Evolutionary conservation across 208 protist genomes (phyloP), one percentile per base, ranked within the genome.

Genomic region (Tritrichomonas foetus): DNA sequence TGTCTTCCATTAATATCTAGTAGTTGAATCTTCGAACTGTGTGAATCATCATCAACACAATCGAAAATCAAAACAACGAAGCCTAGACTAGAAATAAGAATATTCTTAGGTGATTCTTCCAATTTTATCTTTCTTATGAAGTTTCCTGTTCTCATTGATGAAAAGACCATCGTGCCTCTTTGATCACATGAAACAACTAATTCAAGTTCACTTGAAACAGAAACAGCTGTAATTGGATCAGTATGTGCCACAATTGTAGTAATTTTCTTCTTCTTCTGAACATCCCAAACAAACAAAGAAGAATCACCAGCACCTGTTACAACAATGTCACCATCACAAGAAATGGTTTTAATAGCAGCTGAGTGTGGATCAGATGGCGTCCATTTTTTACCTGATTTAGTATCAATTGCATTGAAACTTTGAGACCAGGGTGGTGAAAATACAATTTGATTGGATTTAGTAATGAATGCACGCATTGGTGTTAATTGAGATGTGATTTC

Each of bases 281-380:
- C 8, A 36, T 89, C 47, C 78, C 78, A 89, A 33, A 89, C 47
- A 39, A 89, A 53, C 2, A 89, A 16, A 16, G 78, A 89, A 20
- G 78, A 89, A 57, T 89, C 78, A 39, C n/a, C 47, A 39, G 78
- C 78, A 39, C 47, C 33, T 89, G 78, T 89, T 0, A 47, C 78
- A 61, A 47, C 78, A 30, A 61, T 9, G 5, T 61, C 53, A 61
- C 5, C 16, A 61, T 61, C 53, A 61, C 53, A 61, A 61, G 53
- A 5, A 16, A 61, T 61, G 5, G 16, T 16, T 61, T 61, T 61
- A 61, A 61, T 16, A 22, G 53, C 5, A 61, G 53, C 53, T 61
- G 53, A 61, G 16, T 61, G 53, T 16, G 53, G 11, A 61, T 61
- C 53, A 61, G 5, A 22, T 61, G 53, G 53, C 16, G 53, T 22